These are phyloP conservation scores for Lupinus albus DNA, from an alignment of 306 rosid species.

Conservation along the genomic window DNA sequence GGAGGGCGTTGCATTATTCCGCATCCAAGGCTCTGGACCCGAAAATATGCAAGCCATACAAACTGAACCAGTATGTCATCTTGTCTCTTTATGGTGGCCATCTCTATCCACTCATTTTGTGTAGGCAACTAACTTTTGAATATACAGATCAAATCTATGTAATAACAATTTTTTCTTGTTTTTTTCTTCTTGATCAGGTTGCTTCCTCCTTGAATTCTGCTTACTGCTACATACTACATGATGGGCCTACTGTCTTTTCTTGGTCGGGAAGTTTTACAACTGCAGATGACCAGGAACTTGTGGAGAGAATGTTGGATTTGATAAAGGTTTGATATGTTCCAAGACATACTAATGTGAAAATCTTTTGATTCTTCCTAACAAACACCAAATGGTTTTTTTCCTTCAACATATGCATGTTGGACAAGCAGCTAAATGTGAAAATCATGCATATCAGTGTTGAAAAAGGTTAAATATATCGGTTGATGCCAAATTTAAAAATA, in stretches of 20 bases:
- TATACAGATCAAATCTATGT: conserved; percentile 19
- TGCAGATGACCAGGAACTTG: conserved; percentile 76
- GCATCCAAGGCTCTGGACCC: conserved; percentile 94
- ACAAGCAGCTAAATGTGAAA: conserved; percentile 35
- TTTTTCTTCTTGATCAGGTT: conserved; percentile 54
- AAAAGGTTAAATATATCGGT: neutral
- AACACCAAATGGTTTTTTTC: neutral
- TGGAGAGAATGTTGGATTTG: conserved; percentile 89
- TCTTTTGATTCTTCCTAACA: conserved; percentile 9
- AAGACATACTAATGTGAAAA: conserved; percentile 32
- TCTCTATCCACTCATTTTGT: conserved; percentile 5
- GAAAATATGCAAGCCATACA: conserved; percentile 99
- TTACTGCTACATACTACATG: conserved; percentile 81
- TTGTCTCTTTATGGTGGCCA: neutral
- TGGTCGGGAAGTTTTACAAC: conserved; percentile 84
- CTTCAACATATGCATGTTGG: conserved; percentile 31
- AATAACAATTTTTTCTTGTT: conserved; percentile 23
- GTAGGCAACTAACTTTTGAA: conserved; percentile 19
- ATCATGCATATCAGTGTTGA: no score
- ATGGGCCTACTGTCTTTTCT: conserved; percentile 64
- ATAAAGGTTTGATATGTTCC: conserved; percentile 65
- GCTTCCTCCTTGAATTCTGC: conserved; percentile 94
- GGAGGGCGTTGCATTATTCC: conserved; percentile 82
- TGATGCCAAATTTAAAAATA: neutral
- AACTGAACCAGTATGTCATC: conserved; percentile 69